Evolutionary conservation across 2,329 filamentous ascomycete species (phyloP).

Genomic region (Incumbomyces delicatus): DNA sequence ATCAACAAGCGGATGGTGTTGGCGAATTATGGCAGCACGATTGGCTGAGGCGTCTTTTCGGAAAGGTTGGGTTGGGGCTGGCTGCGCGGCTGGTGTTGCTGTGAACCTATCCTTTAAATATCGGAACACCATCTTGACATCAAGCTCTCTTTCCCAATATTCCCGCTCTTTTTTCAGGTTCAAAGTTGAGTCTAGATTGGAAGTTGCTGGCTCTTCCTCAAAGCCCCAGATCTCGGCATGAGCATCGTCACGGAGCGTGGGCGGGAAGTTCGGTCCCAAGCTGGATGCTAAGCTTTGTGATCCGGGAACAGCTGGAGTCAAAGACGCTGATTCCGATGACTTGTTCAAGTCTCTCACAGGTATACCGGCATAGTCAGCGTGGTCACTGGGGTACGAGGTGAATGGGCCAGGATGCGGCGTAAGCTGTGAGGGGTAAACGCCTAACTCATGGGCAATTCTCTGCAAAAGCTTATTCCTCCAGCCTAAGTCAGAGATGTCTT

Average conservation of each 20-base stretch:
- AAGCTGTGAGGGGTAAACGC: slow-evolving; percentile 69
- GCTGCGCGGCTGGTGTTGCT: slow-evolving; percentile 29
- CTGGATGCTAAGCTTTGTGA: slow-evolving; percentile 12
- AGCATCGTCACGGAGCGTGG: slow-evolving; percentile 35
- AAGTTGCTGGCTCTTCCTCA: slow-evolving; percentile 44
- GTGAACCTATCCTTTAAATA: slow-evolving; percentile 69
- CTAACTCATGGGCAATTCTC: slow-evolving; percentile 76
- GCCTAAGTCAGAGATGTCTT: slow-evolving; percentile 19
- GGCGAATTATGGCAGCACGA: slow-evolving; percentile 72
- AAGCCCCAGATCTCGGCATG: slow-evolving; percentile 58
- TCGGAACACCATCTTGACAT: slow-evolving; percentile 82
- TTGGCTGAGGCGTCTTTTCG: slow-evolving; percentile 58
- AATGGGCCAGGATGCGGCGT: slow-evolving; percentile 85
- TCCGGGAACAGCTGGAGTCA: background rate
- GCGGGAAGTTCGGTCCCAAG: slow-evolving; percentile 37
- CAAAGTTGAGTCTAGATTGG: slow-evolving; percentile 21
- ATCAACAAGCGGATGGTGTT: slow-evolving; percentile 74
- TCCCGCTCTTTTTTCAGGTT: slow-evolving; percentile 50
- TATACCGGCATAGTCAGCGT: slow-evolving; percentile 69
- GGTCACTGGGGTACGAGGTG: slow-evolving; percentile 54
- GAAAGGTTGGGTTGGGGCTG: slow-evolving; percentile 32
- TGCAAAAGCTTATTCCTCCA: slow-evolving; percentile 77
- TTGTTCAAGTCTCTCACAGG: slow-evolving; percentile 36
- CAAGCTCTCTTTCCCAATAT: slow-evolving; percentile 89
- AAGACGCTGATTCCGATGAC: slow-evolving; percentile 17